phyloP scores from a whole-genome alignment of 352 stramenopile species.

The Phytophthora pisi region DNA sequence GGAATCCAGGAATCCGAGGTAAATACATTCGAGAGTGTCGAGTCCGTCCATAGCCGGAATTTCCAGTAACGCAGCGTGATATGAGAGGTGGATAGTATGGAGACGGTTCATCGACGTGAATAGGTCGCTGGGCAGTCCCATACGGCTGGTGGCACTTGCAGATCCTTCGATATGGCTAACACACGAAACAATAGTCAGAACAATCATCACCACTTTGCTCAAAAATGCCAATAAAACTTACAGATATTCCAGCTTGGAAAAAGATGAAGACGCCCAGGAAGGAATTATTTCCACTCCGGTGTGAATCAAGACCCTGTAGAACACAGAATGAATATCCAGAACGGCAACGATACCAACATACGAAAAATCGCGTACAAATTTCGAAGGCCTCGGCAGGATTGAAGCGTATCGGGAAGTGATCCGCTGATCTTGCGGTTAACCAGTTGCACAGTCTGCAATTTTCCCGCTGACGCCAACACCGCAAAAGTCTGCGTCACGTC shows the following conservation, averaged over 20 bases:
- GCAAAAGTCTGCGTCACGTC: conserved; percentile 27
- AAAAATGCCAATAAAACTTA: conserved; percentile 17
- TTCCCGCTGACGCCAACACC: conserved; percentile 24
- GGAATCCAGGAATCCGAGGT: conserved; percentile 28
- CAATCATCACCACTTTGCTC: not conserved
- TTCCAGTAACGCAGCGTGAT: conserved; percentile 18
- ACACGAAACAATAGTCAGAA: not conserved
- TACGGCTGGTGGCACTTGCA: conserved; percentile 18
- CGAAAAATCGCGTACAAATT: conserved; percentile 30
- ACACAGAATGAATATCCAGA: not conserved
- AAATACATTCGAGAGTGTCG: conserved; percentile 26
- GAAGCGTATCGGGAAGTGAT: conserved; percentile 30
- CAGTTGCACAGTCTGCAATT: conserved; percentile 33
- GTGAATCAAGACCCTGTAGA: conserved; percentile 39
- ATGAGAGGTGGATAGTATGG: conserved; percentile 35
- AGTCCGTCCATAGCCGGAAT: conserved; percentile 24
- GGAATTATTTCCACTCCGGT: conserved; percentile 34
- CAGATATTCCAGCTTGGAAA: conserved; percentile 45
- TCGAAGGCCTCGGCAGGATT: conserved; percentile 23
- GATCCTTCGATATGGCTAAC: conserved; percentile 40
- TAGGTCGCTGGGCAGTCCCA: conserved; percentile 27
- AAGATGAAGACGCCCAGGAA: conserved; percentile 26
- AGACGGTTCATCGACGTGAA: conserved; percentile 31
- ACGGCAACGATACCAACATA: not conserved
- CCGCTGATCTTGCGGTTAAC: conserved; percentile 38